Evolutionary conservation across 352 stramenopile species (phyloP).

Genomic region (Pythium utonaiense): DNA sequence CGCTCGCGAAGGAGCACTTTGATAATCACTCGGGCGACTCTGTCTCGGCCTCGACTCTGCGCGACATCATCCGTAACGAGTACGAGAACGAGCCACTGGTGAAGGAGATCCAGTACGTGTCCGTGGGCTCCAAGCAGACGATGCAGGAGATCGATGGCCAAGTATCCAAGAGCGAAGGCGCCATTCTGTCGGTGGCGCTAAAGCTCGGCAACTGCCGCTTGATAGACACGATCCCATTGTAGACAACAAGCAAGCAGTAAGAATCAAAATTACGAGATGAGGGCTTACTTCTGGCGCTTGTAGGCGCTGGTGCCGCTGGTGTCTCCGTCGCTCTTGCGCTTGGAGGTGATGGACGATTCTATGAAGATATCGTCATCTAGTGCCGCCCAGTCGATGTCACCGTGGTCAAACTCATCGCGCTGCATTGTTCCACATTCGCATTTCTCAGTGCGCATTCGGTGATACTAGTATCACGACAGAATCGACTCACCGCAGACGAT

Average conservation of each 20-base stretch:
- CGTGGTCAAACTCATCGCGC: constrained; percentile 28
- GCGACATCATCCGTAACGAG: constrained; percentile 38
- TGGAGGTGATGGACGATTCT: constrained; percentile 4
- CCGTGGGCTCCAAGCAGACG: constrained; percentile 91
- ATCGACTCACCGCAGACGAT: constrained; percentile 4
- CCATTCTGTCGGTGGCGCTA: constrained; percentile 94
- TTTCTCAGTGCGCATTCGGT: too few species aligned
- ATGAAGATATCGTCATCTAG: constrained; percentile 34
- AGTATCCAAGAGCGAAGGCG: constrained; percentile 55
- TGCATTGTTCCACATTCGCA: too few species aligned
- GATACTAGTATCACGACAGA: too few species aligned
- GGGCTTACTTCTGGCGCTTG: constrained; percentile 17
- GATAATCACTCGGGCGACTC: constrained; percentile 18
- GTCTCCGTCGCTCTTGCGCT: constrained; percentile 1
- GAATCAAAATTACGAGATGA: neutral
- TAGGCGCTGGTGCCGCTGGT: neutral
- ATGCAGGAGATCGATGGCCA: constrained; percentile 90
- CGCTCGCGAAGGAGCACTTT: constrained; percentile 47
- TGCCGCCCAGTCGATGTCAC: constrained; percentile 66
- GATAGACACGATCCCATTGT: constrained; percentile 97
- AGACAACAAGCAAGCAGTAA: constrained; percentile 4
- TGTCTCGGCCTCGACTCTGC: constrained; percentile 37
- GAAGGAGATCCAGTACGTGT: constrained; percentile 94
- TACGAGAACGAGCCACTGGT: constrained; percentile 90
- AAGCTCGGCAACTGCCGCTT: constrained; percentile 94